Evolutionary conservation across 352 stramenopile species (phyloP).

Genomic region (Phytophthora litchii): DNA sequence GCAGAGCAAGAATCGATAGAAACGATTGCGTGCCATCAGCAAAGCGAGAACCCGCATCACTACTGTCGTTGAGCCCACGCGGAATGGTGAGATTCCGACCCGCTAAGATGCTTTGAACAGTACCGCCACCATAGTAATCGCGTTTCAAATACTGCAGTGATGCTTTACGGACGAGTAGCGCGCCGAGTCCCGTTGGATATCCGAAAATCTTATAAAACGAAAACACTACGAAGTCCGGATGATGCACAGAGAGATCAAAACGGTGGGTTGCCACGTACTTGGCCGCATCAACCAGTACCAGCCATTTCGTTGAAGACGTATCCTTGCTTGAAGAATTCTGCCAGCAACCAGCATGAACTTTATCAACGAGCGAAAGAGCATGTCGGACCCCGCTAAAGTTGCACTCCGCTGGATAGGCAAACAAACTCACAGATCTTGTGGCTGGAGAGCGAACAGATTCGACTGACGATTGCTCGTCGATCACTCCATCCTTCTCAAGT

Average conservation of each 20-base stretch:
- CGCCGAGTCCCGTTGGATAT: constrained; percentile 71
- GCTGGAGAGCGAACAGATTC: background rate
- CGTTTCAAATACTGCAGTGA: constrained; percentile 51
- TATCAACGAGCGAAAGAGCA: constrained; percentile 45
- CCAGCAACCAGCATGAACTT: constrained; percentile 36
- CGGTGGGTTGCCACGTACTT: constrained; percentile 66
- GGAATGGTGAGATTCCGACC: constrained; percentile 43
- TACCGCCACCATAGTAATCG: constrained; percentile 68
- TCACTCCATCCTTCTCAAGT: constrained; percentile 17
- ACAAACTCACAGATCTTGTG: constrained; percentile 43
- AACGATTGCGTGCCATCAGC: constrained; percentile 76
- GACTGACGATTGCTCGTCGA: background rate
- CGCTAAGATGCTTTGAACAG: constrained; percentile 68
- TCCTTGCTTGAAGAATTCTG: constrained; percentile 9
- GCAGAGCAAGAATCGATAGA: constrained; percentile 63
- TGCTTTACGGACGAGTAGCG: constrained; percentile 55
- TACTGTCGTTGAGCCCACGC: constrained; percentile 23
- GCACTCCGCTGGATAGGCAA: constrained; percentile 76
- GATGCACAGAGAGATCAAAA: constrained; percentile 52
- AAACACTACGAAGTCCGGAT: constrained; percentile 69
- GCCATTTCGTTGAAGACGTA: constrained; percentile 38
- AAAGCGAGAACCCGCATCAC: constrained; percentile 37
- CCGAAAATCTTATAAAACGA: constrained; percentile 90
- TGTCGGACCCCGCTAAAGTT: constrained; percentile 78
- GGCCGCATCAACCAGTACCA: constrained; percentile 75